Evolutionary conservation across 2,329 filamentous ascomycete species (phyloP), one percentile per base, ranked within the genome.

Genomic region (Cryoendolithus antarcticus): DNA sequence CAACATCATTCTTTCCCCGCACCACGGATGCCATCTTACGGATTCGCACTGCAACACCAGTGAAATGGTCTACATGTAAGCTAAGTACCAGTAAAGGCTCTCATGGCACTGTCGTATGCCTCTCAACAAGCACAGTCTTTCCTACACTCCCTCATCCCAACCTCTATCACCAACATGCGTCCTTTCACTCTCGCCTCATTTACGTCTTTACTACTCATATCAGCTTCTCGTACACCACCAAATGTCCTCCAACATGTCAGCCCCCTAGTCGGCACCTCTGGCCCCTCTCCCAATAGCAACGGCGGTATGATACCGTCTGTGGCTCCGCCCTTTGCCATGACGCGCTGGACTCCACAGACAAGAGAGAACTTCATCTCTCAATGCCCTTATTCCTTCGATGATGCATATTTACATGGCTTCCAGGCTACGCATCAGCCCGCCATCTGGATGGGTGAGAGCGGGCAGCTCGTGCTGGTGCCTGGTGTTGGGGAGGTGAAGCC

Each of bases 371-470:
- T 62, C 51, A 70, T 70, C 37, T 66, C 62, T 1, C 66, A 69
- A 44, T 65, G 65, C 9, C 64, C 66, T 0, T 70, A 70, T 48
- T 57, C 63, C 13, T 62, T 68, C 37, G 45, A 57, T 9, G 66
- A 70, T 40, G 41, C 47, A 1, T 59, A 60, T 19, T 59, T 69
- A 6, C 67, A 70, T 42, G 66, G 67, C 1, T 69, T 70, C 39
- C 66, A 70, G 46, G 66, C 65, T 6, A 69, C 66, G 1, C 66
- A 70, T 40, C 66, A 70, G 44, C 67, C 67, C 0, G 67, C 67
- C 0, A 70, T 70, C 10, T 69, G 67, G 66, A 70, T 70, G 64
- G 67, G 66, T 3, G 66, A 70, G 47, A 57, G 62, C 7, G 66
- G 67, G 5, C 65, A 69, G 47, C 55, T 66, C 1, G 61, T 68